A percentile compares a stretch with the other conserved stretches of the same genome.
These are phyloP conservation scores for Penicillium angulare DNA, from an alignment of 495 filamentous ascomycete genomes.

Conservation along the genomic window DNA sequence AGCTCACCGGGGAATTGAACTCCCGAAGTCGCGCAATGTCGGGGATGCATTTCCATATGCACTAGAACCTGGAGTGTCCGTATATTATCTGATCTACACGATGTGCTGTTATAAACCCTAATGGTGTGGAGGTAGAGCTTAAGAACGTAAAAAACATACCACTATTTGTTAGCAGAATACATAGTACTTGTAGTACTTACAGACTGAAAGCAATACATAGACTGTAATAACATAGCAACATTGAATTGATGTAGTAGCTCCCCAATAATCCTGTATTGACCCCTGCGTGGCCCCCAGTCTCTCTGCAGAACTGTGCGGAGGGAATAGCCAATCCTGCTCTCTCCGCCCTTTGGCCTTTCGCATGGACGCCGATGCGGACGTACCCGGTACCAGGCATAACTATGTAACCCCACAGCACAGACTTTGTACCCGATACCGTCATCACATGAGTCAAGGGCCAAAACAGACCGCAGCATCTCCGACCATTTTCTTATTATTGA, in stretches of 20 bases:
- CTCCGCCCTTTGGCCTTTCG: too few species aligned
- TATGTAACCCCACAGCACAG: slow-evolving; percentile 4
- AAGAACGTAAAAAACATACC: too few species aligned
- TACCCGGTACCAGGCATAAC: slow-evolving; percentile 16
- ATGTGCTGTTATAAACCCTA: too few species aligned
- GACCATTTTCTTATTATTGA: slow-evolving; percentile 27
- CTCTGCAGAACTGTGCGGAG: slow-evolving; percentile 1
- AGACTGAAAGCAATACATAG: too few species aligned
- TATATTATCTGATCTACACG: too few species aligned
- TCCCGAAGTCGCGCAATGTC: slow-evolving; percentile 20
- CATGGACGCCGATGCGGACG: slow-evolving; percentile 16
- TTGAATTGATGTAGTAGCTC: background rate
- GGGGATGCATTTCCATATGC: background rate
- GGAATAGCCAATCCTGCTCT: slow-evolving; percentile 20
- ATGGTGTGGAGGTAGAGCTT: too few species aligned
- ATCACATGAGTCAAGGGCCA: slow-evolving; percentile 44
- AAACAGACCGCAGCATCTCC: slow-evolving; percentile 32
- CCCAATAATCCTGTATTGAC: background rate
- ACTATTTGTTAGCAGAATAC: too few species aligned
- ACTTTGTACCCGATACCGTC: slow-evolving; percentile 25
- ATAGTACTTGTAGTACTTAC: too few species aligned
- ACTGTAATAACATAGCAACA: too few species aligned
- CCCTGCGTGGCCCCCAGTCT: background rate
- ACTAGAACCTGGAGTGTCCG: too few species aligned
- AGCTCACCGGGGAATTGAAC: slow-evolving; percentile 34